Evolutionary conservation across 345 rosid species (phyloP).

Genomic region (Salix brachista): DNA sequence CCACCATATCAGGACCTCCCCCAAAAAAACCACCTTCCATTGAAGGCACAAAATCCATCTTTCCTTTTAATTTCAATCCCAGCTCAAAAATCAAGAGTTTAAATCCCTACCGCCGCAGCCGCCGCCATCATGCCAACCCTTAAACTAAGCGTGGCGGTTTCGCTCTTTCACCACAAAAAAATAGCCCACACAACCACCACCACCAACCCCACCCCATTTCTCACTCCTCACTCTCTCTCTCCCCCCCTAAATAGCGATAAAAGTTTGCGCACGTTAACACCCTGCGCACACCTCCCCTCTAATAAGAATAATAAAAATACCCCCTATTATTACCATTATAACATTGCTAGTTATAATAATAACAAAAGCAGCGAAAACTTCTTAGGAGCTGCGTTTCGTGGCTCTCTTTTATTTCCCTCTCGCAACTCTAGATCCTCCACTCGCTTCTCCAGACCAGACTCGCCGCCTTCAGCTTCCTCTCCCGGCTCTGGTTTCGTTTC

Average conservation of each 20-base stretch:
- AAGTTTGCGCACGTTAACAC: constrained; percentile 19
- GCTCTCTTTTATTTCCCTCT: not conserved
- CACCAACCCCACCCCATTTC: not conserved
- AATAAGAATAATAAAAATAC: not conserved
- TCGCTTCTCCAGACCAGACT: constrained; percentile 15
- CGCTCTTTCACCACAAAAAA: not conserved
- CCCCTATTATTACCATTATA: not conserved
- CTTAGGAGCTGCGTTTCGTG: constrained; percentile 15
- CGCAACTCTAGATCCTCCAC: not conserved
- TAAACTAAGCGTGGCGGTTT: constrained; percentile 5
- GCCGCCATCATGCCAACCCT: not conserved
- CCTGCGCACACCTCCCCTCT: constrained; percentile 3
- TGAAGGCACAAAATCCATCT: not conserved
- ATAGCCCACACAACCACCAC: not conserved
- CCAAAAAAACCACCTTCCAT: not conserved
- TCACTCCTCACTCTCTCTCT: not conserved
- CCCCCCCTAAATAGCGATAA: not conserved
- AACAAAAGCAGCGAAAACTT: not conserved
- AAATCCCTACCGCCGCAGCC: not conserved
- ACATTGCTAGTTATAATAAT: not conserved
- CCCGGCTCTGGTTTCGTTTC: constrained; percentile 16
- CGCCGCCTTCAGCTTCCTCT: constrained; percentile 4
- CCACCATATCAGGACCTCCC: not conserved
- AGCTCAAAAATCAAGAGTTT: not conserved
- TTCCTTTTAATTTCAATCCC: not conserved